Base-by-base conservation (phyloP, 1,284 basidiomycete genomes). In the Cutaneotrichosporon dermatis region DNA sequence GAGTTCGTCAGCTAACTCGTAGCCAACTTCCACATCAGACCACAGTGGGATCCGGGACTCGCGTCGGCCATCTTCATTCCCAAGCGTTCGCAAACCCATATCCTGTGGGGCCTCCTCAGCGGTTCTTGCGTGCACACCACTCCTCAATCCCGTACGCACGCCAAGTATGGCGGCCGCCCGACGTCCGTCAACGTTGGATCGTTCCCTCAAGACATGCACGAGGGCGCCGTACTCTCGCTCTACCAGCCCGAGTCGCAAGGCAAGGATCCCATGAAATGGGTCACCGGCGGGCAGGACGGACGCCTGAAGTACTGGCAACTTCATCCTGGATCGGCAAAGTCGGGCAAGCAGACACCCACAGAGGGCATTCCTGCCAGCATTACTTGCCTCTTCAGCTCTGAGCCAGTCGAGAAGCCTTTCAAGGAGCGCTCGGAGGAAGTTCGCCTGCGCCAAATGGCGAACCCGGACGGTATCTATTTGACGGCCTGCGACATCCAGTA, bases 301-400 rank as follows among this genome's bases (percentile, higher is more conserved):
- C 57, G 61, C n/a, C 66, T 75, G 49, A 78, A 78, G 61, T 62
- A 72, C 54, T 78, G 76, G 76, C 58, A 67, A 39, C 62, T 74
- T 6, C 59, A 69, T 41, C 68, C 70, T 0, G 65, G 66, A 3
- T 59, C 61, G 0, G 46, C 55, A 1, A 54, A 59, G 36, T 62
- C 66, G 4, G 71, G 70, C 2, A 72, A 73, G 60, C 54, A 62
- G 40, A 63, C 65, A 25, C 64, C 62, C 0, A 60, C 58, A 9
- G 61, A 63, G n/a, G 61, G 49, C n/a, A 60, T 58, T 2, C 62
- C 66, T 2, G 69, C 69, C 1, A 54, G 59, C 5, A 66, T 77
- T n/a, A 56, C 56, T 0, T 76, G 72, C 53, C 41, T 76, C 7
- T 78, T 72, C 63, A 64, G 72, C 0, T 74, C 75, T 0, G 48